Conservation (phyloP, 345 rosid species). For the Melaleuca alternifolia region DNA sequence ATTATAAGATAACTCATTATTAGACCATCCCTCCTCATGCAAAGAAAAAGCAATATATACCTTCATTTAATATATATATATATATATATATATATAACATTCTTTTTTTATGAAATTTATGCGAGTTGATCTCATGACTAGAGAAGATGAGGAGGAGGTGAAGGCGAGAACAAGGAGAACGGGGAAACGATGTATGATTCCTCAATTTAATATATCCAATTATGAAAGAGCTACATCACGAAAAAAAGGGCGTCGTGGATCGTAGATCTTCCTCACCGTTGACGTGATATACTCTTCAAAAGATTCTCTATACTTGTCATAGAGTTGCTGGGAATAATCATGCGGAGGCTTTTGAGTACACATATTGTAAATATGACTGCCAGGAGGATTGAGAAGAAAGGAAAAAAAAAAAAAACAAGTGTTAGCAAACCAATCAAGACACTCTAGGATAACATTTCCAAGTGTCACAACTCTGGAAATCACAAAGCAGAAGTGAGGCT, state of each 20-base stretch:
- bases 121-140: neutral
- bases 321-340: slow-evolving; percentile 66
- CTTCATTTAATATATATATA: too few relatives aligned
- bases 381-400: neutral
- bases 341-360: slow-evolving; percentile 66
- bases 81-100: too few relatives aligned
- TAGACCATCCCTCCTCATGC: neutral
- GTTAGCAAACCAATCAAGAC: neutral
- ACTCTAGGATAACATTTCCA: neutral
- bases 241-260: neutral
- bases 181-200: neutral
- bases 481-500: neutral
- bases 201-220: neutral
- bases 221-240: too few relatives aligned
- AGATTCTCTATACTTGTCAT: slow-evolving; percentile 48
- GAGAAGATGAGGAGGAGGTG: neutral
- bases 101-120: neutral
- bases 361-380: slow-evolving; percentile 64
- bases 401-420: neutral
- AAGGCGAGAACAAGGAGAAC: neutral
- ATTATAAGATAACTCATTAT: neutral
- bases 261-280: slow-evolving; percentile 15
- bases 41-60: neutral
- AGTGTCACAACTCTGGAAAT: neutral
- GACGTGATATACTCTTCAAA: slow-evolving; percentile 46